Evolutionary conservation across 2,329 filamentous ascomycete species (phyloP), one percentile per base, ranked within the genome.

Genomic region (Aspergillus melleus): DNA sequence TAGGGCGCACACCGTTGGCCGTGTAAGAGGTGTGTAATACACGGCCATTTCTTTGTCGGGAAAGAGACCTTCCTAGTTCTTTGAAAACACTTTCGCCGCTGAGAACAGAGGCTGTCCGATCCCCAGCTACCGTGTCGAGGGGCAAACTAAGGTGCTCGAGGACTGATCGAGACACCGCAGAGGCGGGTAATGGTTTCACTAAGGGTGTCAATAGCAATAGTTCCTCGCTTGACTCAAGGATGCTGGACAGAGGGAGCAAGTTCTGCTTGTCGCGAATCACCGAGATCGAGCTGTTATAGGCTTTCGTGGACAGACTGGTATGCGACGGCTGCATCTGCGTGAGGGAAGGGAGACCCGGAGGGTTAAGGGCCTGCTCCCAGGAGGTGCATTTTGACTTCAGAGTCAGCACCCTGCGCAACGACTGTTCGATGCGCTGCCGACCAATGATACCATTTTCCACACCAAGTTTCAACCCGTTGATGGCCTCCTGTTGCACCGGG

Each of bases 1-100:
- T 90, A 74, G 93, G 93, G 42, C 93, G 85, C 3, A 98, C 89
- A 14, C 93, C 93, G 67, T 96, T 96, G 1, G 92, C 91, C 0
- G 94, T 97, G 72, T 98, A 98, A 12, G 93, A 97, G 1, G 94
- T 96, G 74, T 98, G 92, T 16, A 97, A 80, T 6, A 97, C 86
- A 69, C 95, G 91, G 20, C 93, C 92, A 66, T 90, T 92, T 22
- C 93, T 84, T 64, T 92, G 90, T 55, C 94, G 85, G 11, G 94
- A 93, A n/a, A 98, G 80, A 6, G 91, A 91, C 67, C 91, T 86
- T 1, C 94, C 94, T 24, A 98, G 83, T 72, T 96, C 92, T 67
- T 92, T 85, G 69, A 98, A 98, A 0, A 98, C 92, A 30, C 90
- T 88, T 76, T 98, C 94, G 29, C 94, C 94, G 66, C 90, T 96